These are phyloP conservation scores for Pulveroboletus sp. DNA, from an alignment of 768 basidiomycete species.

Conservation along the genomic window DNA sequence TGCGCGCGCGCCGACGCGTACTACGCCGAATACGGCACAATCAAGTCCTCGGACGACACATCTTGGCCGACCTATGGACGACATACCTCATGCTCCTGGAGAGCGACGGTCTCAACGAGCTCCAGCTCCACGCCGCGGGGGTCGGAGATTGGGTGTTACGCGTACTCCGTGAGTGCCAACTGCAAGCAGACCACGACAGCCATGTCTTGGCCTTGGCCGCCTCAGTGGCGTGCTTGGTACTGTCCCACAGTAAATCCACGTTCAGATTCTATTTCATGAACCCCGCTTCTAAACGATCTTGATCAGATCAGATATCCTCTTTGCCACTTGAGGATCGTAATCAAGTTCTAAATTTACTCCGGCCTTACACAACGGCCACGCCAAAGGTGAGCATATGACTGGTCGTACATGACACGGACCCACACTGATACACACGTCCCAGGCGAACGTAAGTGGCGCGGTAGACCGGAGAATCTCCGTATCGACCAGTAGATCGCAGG, in stretches of 20 bases:
- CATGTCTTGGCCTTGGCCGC: slow-evolving; percentile 25
- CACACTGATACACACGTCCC: slow-evolving; percentile 21
- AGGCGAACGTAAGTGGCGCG: slow-evolving; percentile 30
- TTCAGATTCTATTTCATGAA: slow-evolving; percentile 24
- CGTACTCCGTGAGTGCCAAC: slow-evolving; percentile 19
- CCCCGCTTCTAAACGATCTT: slow-evolving; percentile 23
- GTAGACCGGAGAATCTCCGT: slow-evolving; percentile 11
- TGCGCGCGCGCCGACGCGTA: slow-evolving; percentile 45
- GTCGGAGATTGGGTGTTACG: slow-evolving; percentile 33
- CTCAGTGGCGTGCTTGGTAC: slow-evolving; percentile 34
- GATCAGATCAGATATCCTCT: slow-evolving; percentile 38
- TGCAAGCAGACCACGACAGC: slow-evolving; percentile 3
- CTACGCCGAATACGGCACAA: slow-evolving; percentile 45
- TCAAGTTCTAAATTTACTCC: slow-evolving; percentile 40
- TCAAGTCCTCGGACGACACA: slow-evolving; percentile 23
- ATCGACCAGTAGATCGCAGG: slow-evolving; percentile 22
- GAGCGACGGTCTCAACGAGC: slow-evolving; percentile 46
- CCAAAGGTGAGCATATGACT: slow-evolving; percentile 28
- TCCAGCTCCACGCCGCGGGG: slow-evolving; percentile 40
- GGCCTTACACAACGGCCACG: slow-evolving; percentile 35
- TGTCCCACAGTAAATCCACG: slow-evolving; percentile 35
- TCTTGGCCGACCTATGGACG: slow-evolving; percentile 52
- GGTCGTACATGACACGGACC: background rate
- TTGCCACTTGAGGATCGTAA: slow-evolving; percentile 38
- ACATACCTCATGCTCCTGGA: slow-evolving; percentile 62